Evolutionary conservation across 495 filamentous ascomycete genomes (phyloP), one percentile per base, ranked within the genome.

Genomic region (Chaetomium cochliodes): DNA sequence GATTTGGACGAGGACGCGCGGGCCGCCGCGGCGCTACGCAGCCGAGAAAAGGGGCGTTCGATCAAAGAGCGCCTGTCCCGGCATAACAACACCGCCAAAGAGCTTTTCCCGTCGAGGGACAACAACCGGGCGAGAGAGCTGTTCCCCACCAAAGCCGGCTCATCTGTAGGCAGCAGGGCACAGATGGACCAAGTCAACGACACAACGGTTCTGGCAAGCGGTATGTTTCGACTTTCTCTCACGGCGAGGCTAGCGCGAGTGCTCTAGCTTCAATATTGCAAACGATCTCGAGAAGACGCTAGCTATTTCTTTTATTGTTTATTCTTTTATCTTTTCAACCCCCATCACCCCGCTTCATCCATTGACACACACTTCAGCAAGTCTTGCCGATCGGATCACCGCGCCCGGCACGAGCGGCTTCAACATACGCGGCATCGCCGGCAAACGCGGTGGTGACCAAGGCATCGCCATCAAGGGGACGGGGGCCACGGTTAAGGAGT

Each of bases 391-490:
- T 57, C 69, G 80, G 67, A 73, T 81, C 41, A 80, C 76, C 8
- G 44, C 69, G 3, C 71, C 65, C 15, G 44, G 60, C 13, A 53
- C 49, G n/a, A 66, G 67, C 18, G 80, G 77, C 16, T 79, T 88
- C 65, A 86, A 72, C 70, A 91, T 92, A 64, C 86, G 87, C 60
- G 88, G 90, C 39, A 65, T 82, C 44, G 82, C 85, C 7, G 76
- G 67, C 22, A 78, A 80, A 55, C 80, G 79, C 46, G 72, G 66
- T 23, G 49, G 68, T n/a, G 79, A 85, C 54, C 79, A 84, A 63
- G 88, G 84, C 2, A 82, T 88, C 67, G 80, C 83, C 7, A 90
- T 93, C 67, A 89, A 88, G 50, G 90, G 90, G 3, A 75, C 37
- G 67, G 78, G 80, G 12, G 75, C 83, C 13, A 86, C 84, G 1